Evolutionary conservation across 2,329 filamentous ascomycete genomes (phyloP), one percentile per base, ranked within the genome.

Genomic region (Penicillium glabrum): DNA sequence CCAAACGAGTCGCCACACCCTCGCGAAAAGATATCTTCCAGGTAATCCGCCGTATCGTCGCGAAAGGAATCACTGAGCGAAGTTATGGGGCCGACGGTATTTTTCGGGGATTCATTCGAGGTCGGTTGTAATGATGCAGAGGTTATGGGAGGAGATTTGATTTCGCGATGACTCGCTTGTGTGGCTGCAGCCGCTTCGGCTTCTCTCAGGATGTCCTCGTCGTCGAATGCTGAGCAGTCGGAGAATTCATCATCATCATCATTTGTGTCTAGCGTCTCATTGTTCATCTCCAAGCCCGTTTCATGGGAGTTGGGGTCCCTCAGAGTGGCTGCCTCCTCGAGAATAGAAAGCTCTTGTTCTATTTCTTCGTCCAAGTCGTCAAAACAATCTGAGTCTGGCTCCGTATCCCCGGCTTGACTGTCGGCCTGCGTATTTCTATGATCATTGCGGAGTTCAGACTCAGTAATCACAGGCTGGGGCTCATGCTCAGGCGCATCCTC

Each of bases 1-100:
- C 55, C 49, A 58, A 67, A 66, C 14, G 59, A 62, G 26, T 65
- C 63, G 2, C 55, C 61, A 21, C 46, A 52, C 19, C 61, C 62
- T 3, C 53, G 57, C 5, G 62, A 43, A 31, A 63, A 66, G 29
- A 59, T 54, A 26, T 65, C 63, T 53, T 67, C 64, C 29, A 67
- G 56, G 29, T 69, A 64, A 19, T 67, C 59, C 2, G 72, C 70
- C 7, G 72, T 74, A 14, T 75, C 72, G 13, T 75, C 72, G 39
- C 65, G 64, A 46, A 75, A 75, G 5, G 72, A 73, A 14, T 68
- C 64, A 37, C 53, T 56, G 23, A 61, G 51, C 23, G 66, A 57
- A 24, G 63, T 24, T 21, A 55, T 37, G 2, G 59, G 39, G 29
- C 47, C 35, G 13, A 44, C 19, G 2, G 2, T 23, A 3, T 14